These are phyloP conservation scores for Lycium ferocissimum DNA, from an alignment of 257 asterid species.

Conservation along the genomic window DNA sequence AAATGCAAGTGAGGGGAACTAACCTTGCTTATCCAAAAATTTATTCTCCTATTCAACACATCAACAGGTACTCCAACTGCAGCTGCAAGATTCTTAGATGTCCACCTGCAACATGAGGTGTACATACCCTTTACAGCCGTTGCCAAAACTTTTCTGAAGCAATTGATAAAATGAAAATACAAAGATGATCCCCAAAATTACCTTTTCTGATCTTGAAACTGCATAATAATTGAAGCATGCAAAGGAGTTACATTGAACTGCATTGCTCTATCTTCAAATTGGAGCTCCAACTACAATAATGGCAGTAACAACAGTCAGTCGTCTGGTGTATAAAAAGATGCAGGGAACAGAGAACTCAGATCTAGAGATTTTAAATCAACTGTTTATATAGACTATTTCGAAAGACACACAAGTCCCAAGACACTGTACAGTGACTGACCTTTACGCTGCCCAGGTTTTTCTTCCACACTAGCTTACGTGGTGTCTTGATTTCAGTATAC, in stretches of 20 bases:
- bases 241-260: conserved; percentile 87
- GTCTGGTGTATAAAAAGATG: conserved; percentile 25
- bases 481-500: conserved; percentile 88
- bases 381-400: background rate
- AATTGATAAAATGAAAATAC: background rate
- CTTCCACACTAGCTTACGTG: conserved; percentile 96
- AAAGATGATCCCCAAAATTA: conserved; percentile 35
- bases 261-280: conserved; percentile 79
- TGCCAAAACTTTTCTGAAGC: background rate
- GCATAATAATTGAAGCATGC: conserved; percentile 89
- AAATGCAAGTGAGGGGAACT: background rate
- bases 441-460: conserved; percentile 95
- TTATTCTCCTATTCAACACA: conserved; percentile 75
- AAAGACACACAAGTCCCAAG: background rate
- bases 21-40: conserved; percentile 96
- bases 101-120: conserved; percentile 65
- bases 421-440: conserved; percentile 63
- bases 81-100: conserved; percentile 77
- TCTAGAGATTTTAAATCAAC: background rate
- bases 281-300: conserved; percentile 81
- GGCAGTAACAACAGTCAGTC: conserved; percentile 30
- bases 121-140: conserved; percentile 13
- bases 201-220: conserved; percentile 91
- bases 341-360: background rate
- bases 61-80: conserved; percentile 85